Percentiles rank a stretch among this genome's conserved stretches.
phyloP scores from a whole-genome alignment of 1,284 basidiomycete genomes.

The Ceratobasidium sp. region DNA sequence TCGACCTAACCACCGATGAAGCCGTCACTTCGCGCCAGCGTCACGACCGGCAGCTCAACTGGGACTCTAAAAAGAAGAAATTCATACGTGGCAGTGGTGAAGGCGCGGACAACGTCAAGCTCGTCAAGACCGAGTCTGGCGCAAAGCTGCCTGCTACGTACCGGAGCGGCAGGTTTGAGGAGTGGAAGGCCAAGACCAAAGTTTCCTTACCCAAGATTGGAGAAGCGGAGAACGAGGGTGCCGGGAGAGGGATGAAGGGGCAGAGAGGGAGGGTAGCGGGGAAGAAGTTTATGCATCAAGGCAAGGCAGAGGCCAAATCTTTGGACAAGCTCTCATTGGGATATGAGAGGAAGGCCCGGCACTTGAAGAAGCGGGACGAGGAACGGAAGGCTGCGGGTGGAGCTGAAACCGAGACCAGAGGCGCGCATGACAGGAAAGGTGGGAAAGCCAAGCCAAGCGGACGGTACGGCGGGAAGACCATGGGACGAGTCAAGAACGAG shows the following conservation, averaged over 20 bases:
- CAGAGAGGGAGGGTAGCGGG: constrained; percentile 37
- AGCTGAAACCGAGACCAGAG: constrained; percentile 44
- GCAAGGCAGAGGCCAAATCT: constrained; percentile 67
- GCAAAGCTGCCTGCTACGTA: constrained; percentile 91
- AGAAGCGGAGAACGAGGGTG: constrained; percentile 67
- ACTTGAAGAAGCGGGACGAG: constrained; percentile 59
- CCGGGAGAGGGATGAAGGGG: constrained; percentile 56
- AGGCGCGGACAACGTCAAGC: constrained; percentile 92
- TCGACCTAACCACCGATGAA: constrained; percentile 88
- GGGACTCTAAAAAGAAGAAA: constrained; percentile 98
- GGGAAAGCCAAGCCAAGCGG: constrained; percentile 50
- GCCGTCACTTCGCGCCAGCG: constrained; percentile 65
- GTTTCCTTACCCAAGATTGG: constrained; percentile 79
- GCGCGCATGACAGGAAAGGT: constrained; percentile 51
- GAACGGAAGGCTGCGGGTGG: constrained; percentile 52
- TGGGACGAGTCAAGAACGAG: constrained; percentile 72
- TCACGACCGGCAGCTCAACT: constrained; percentile 69
- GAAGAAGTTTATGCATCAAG: constrained; percentile 69
- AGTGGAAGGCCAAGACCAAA: constrained; percentile 86
- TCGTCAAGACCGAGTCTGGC: constrained; percentile 93
- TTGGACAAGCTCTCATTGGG: constrained; percentile 70
- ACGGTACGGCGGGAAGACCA: constrained; percentile 65
- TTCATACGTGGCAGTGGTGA: constrained; percentile 85
- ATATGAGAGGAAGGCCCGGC: constrained; percentile 74
- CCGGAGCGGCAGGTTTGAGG: constrained; percentile 91